These are phyloP conservation scores for Dipteronia sinensis DNA, from an alignment of 345 rosid species.

Conservation along the genomic window DNA sequence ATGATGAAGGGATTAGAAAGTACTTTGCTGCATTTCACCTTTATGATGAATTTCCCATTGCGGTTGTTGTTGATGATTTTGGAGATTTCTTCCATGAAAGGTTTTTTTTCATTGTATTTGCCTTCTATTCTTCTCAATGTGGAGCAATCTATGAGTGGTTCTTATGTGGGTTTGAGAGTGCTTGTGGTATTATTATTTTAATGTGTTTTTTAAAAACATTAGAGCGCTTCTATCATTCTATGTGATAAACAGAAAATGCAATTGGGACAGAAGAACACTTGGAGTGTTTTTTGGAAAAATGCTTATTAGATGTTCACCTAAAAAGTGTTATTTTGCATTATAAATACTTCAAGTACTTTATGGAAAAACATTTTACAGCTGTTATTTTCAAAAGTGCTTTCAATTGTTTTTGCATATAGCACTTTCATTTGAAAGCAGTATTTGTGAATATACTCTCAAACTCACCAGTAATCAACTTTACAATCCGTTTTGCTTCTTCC, in stretches of 20 bases:
- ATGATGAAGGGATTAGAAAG: conserved; percentile 71
- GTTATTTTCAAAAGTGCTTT: neutral
- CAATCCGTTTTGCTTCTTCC: neutral
- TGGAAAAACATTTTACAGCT: no score
- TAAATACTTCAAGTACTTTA: no score
- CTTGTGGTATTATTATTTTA: neutral
- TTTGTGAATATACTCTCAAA: neutral
- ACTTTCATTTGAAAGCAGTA: neutral
- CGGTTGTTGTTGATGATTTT: conserved; percentile 77
- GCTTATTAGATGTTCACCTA: no score
- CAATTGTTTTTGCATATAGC: neutral
- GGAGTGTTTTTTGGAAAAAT: no score
- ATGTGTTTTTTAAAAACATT: neutral
- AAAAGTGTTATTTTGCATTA: no score
- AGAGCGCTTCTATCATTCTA: no score
- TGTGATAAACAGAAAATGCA: no score
- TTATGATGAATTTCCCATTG: conserved; percentile 46
- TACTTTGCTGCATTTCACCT: conserved; percentile 93
- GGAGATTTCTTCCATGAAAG: conserved; percentile 68
- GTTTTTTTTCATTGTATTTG: conserved; percentile 28
- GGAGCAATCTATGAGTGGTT: neutral
- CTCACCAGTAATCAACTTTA: neutral
- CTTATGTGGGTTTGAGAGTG: neutral
- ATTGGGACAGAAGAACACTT: no score
- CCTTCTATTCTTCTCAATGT: neutral